A percentile compares a stretch with the other conserved stretches of the same genome.
phyloP scores from a whole-genome alignment of 2,329 filamentous ascomycete species.

The Epichloe festucae region DNA sequence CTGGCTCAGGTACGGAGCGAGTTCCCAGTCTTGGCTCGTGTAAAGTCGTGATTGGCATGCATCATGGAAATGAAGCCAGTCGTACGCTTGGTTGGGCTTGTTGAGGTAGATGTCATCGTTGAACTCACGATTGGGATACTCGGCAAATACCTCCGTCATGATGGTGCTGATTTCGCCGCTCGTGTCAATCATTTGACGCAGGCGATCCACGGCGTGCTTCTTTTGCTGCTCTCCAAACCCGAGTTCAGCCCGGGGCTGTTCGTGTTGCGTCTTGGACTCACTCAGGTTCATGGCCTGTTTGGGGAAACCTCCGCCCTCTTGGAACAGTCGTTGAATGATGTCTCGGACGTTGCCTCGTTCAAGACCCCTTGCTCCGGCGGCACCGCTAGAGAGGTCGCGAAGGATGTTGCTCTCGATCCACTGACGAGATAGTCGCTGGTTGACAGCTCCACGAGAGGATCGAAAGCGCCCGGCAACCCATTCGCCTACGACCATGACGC shows the following conservation, averaged over 20 bases:
- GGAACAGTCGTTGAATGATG: slow-evolving; percentile 65
- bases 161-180: slow-evolving; percentile 69
- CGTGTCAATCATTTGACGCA: slow-evolving; percentile 66
- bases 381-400: slow-evolving; percentile 54
- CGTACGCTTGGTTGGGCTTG: slow-evolving; percentile 78
- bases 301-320: slow-evolving; percentile 66
- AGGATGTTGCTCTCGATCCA: slow-evolving; percentile 67
- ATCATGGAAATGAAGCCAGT: slow-evolving; percentile 94
- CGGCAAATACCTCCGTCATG: slow-evolving; percentile 69
- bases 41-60: slow-evolving; percentile 65
- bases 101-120: slow-evolving; percentile 86
- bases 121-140: slow-evolving; percentile 77
- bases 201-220: slow-evolving; percentile 56
- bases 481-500: slow-evolving; percentile 75
- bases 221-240: slow-evolving; percentile 59
- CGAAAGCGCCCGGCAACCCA: slow-evolving; percentile 68
- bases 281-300: slow-evolving; percentile 34
- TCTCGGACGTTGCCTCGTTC: slow-evolving; percentile 62
- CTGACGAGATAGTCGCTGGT: slow-evolving; percentile 48
- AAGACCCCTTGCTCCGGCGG: slow-evolving; percentile 56
- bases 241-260: slow-evolving; percentile 46
- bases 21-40: slow-evolving; percentile 83
- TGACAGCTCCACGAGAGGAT: slow-evolving; percentile 27
- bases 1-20: slow-evolving; percentile 75
- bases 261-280: slow-evolving; percentile 30